phyloP scores from a whole-genome alignment of 2,329 filamentous ascomycete species.

The Blastomyces percursus region DNA sequence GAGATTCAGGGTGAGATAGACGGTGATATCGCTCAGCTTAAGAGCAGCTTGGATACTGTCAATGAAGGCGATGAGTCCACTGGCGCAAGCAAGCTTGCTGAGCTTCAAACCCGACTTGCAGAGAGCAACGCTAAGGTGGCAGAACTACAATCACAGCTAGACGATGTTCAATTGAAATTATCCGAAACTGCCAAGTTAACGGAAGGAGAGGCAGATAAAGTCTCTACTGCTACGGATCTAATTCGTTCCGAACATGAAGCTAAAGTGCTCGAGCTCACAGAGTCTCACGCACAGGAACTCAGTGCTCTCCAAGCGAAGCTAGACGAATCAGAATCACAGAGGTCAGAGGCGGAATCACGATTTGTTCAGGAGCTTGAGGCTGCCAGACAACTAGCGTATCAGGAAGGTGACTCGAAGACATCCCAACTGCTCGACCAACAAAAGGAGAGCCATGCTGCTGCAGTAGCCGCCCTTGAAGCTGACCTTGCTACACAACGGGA shows the following conservation, averaged over 20 bases:
- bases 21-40: conserved; percentile 18
- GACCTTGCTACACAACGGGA: conserved; percentile 12
- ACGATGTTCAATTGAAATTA: conserved; percentile 11
- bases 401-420: conserved; percentile 27
- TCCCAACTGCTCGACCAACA: conserved; percentile 28
- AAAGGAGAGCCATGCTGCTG: conserved; percentile 27
- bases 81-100: conserved; percentile 12
- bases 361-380: conserved; percentile 30
- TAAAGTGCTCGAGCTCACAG: conserved; percentile 12
- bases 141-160: conserved; percentile 12
- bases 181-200: conserved; percentile 8
- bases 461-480: conserved; percentile 16
- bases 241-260: conserved; percentile 13
- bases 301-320: conserved; percentile 25
- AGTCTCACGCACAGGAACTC: conserved; percentile 13
- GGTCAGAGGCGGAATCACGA: conserved; percentile 28
- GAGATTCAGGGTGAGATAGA: conserved; percentile 17
- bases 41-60: conserved; percentile 17
- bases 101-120: conserved; percentile 13
- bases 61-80: conserved; percentile 9
- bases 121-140: conserved; percentile 15
- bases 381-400: conserved; percentile 26
- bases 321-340: conserved; percentile 27
- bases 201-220: conserved; percentile 8
- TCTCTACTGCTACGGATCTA: conserved; percentile 2